These are phyloP conservation scores for Dendrothele bispora DNA, from an alignment of 768 basidiomycete genomes.

Conservation along the genomic window DNA sequence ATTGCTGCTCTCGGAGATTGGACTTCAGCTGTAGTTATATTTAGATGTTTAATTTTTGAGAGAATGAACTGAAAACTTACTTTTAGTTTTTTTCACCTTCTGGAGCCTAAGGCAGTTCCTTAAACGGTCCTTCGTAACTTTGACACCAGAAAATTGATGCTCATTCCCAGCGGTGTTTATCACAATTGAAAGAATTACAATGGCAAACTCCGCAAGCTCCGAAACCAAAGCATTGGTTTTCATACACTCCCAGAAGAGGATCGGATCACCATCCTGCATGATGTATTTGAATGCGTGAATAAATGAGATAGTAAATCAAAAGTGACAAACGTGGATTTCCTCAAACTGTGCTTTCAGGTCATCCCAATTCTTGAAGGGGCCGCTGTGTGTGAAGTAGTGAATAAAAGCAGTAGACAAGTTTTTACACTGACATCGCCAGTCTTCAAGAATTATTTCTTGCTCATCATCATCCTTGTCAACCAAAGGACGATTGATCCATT, in stretches of 20 bases:
- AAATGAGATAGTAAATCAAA: background rate
- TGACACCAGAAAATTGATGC: background rate
- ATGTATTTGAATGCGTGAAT: background rate
- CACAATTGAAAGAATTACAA: background rate
- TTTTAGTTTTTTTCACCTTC: background rate
- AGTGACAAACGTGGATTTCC: slow-evolving; percentile 1
- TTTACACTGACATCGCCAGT: too few relatives aligned
- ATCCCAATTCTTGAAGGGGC: background rate
- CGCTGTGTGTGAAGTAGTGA: background rate
- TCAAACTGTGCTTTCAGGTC: background rate
- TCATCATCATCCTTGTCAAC: too few relatives aligned
- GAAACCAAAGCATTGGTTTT: background rate
- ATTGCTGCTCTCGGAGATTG: background rate
- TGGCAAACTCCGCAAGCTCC: background rate
- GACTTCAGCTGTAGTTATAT: background rate
- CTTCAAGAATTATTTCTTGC: too few relatives aligned
- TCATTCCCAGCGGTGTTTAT: background rate
- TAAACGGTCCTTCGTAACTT: background rate
- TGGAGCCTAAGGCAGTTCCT: background rate
- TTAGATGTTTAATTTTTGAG: background rate
- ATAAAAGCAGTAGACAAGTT: background rate
- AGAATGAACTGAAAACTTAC: background rate
- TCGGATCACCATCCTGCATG: background rate
- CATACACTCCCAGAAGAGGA: slow-evolving; percentile 2
- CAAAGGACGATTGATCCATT: too few relatives aligned